These are phyloP conservation scores for Moesziomyces parantarcticus DNA, from an alignment of 1,284 basidiomycete species.

Conservation along the genomic window DNA sequence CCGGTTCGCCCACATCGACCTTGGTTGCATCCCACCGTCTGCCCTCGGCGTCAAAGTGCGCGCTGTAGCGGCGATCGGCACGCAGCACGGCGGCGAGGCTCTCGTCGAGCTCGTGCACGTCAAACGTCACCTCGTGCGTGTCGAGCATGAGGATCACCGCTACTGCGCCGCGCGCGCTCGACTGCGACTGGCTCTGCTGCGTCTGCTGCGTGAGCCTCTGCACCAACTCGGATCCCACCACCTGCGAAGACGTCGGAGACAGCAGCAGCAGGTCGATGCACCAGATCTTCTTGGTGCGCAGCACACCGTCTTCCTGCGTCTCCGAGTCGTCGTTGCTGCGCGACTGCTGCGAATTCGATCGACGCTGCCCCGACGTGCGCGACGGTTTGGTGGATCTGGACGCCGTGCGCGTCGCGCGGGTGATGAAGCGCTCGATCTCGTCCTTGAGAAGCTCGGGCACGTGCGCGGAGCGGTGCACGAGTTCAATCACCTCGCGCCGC, in stretches of 20 bases:
- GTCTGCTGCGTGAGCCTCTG: constrained; percentile 13
- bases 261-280: constrained; percentile 34
- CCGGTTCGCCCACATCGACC: constrained; percentile 3
- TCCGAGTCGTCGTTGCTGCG: constrained; percentile 33
- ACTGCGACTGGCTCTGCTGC: constrained; percentile 9
- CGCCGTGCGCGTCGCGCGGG: constrained; percentile 20
- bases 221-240: constrained; percentile 10
- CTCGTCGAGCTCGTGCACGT: constrained; percentile 45
- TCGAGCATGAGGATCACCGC: constrained; percentile 30
- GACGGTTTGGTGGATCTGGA: constrained; percentile 2
- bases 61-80: constrained; percentile 19
- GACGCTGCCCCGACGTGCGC: too few relatives aligned
- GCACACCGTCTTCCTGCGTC: constrained; percentile 42
- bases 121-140: constrained; percentile 24
- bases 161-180: not conserved
- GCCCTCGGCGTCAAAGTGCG: constrained; percentile 24
- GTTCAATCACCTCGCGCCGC: constrained; percentile 19
- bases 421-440: constrained; percentile 41
- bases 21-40: constrained; percentile 7
- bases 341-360: constrained; percentile 1
- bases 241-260: constrained; percentile 3
- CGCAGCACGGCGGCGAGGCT: constrained; percentile 18
- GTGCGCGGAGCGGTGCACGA: constrained; percentile 30
- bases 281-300: constrained; percentile 40
- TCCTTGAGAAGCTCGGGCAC: constrained; percentile 38